Base-by-base conservation (phyloP, 495 filamentous ascomycete genomes). In the Neurospora cerealis region DNA sequence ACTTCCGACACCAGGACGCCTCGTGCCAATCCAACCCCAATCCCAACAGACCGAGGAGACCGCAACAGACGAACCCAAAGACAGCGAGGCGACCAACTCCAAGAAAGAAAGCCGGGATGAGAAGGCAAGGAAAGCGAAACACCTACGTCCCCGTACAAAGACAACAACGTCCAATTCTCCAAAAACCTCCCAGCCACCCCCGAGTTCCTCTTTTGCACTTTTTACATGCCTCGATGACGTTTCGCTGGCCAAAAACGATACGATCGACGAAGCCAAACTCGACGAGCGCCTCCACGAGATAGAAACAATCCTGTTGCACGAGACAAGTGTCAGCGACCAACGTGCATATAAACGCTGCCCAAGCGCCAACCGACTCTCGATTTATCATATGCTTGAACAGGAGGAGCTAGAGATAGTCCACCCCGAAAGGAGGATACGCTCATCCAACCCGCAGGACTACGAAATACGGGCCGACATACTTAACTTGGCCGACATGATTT, bases 401-500 rank as follows among this genome's bases (percentile, higher is more conserved):
- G 66, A 28, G 2, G 73, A 79, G n/a, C 72, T 70, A 6, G 69
- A 74, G 37, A 72, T 69, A 28, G 28, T 60, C 19, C 76, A 72
- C 3, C 28, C 54, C 1, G 54, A 66, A 34, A 66, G 15, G 6
- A 36, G 54, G 15, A 19, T 36, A 34, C 28, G 54, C 54, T 34
- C 54, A 66, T 66, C 54, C 54, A 34, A 36, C 15, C 28, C 54
- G 48, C 62, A 60, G 54, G 72, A 76, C 17, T 79, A 79, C 44
- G 77, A 81, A 21, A 71, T 21, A n/a, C 78, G 69, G 36, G 74
- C 81, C 36, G 77, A 78, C 44, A 44, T 83, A 24, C 75, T 81
- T 66, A 82, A 79, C 71, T 74, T 73, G 11, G 79, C 80, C 7
- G 80, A 83, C 19, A 48, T 73, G 17, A 10, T 83, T 1, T 82